phyloP scores from a whole-genome alignment of 345 rosid species.

The Camelina neglecta region DNA sequence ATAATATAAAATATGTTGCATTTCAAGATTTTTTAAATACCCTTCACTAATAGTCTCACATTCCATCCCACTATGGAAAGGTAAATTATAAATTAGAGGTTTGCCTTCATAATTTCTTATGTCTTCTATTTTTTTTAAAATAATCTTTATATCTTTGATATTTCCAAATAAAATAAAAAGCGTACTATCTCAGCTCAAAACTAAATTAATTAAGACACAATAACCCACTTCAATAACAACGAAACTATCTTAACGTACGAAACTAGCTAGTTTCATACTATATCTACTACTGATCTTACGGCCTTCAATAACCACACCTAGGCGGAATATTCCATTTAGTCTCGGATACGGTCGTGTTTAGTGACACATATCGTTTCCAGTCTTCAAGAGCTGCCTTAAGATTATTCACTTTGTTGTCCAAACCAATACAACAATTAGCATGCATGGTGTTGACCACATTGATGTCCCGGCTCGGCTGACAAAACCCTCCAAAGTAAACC shows the following conservation, averaged over 20 bases:
- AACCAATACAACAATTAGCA: constrained; percentile 81
- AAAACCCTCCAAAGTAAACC: constrained; percentile 72
- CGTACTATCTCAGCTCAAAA: not conserved
- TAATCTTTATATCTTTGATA: not conserved
- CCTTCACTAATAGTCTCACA: too few relatives aligned
- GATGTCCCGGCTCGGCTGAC: constrained; percentile 61
- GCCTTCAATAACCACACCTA: constrained; percentile 37
- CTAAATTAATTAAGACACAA: not conserved
- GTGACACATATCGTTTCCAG: constrained; percentile 57
- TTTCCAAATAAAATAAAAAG: not conserved
- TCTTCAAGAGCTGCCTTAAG: constrained; percentile 61
- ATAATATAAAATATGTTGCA: too few relatives aligned
- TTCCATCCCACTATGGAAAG: too few relatives aligned
- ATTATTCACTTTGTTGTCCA: constrained; percentile 61
- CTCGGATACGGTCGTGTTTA: constrained; percentile 34
- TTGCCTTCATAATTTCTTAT: not conserved
- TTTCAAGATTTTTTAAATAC: too few relatives aligned
- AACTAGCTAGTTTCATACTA: constrained; percentile 3
- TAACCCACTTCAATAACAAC: not conserved
- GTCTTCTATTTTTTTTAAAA: not conserved
- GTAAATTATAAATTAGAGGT: not conserved
- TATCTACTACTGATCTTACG: not conserved
- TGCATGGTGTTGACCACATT: constrained; percentile 78
- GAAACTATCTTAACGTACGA: not conserved
- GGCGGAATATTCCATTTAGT: constrained; percentile 47